Base-by-base conservation (phyloP, 768 basidiomycete species). In the Rubroboletus pulcherrimus region DNA sequence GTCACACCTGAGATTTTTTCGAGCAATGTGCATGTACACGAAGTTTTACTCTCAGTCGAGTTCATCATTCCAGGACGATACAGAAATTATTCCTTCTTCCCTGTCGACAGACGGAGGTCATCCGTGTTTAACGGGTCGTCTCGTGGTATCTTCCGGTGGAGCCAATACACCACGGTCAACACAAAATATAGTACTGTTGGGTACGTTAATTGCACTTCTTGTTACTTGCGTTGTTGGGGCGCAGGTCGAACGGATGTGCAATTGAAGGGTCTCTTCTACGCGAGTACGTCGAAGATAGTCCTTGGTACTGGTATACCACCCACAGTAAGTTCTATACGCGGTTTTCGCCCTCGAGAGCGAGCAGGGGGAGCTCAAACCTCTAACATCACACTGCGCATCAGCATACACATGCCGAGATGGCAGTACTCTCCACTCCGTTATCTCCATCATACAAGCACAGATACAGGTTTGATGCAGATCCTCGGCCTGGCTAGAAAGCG, bases 71-170 rank as follows among this genome's bases (percentile, higher is more conserved):
- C 10, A 83, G 57, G 14, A 81, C 50, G 35, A 93, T 82, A 57
- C 75, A 75, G 64, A 94, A 95, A 70, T 94, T 95, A 66, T 95
- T 94, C 63, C 87, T 78, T 37, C 81, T 77, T 3, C 91, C 91
- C 55, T 78, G 74, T n/a, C 82, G 77, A 53, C 89, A 71, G 3
- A 83, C 75, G 1, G 50, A 84, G 85, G 0, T 54, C 57, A 5
- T 53, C 59, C 61, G 31, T 11, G 30, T 37, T 37, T 42, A 53
- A 49, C 49, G 63, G 49, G 0, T 19, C 14, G 5, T 37, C 48
- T 38, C 31, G 4, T 19, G 26, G 37, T 1, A 21, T 47, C 69
- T 84, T 90, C n/a, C 71, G 78, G 66, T 82, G 93, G 9, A 97
- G 74, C 84, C 87, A 91, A 68, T 96, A 97, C 4, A 5, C 26